Base-by-base conservation (phyloP, 2,329 filamentous ascomycete species). In the Penicillium sp. region DNA sequence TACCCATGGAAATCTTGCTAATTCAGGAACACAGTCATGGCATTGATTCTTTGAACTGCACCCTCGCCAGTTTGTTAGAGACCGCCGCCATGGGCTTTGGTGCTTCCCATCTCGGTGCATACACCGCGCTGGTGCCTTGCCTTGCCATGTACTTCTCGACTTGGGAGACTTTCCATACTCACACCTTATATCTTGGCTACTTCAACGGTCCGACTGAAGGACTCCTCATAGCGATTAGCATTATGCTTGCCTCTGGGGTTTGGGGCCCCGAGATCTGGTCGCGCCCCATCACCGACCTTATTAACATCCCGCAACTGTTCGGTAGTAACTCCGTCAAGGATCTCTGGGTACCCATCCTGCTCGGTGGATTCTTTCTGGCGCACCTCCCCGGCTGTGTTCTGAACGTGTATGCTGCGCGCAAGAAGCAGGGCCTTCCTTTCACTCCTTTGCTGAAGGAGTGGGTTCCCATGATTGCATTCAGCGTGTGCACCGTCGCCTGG, bases 81-180 rank as follows among this genome's bases (percentile, higher is more conserved):
- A 94, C 91, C 6, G 94, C 91, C 16, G 93, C 94, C 54, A 95
- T 99, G 89, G 94, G 91, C 27, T 84, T 96, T 53, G 95, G 95
- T 41, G 87, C 90, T 4, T 91, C 90, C 18, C 88, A 87, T 63
- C 87, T 91, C 19, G 95, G 95, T 65, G 89, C 95, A 58, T 96
- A 96, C 74, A 98, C 95, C 1, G 92, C 93, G 1, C 81, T 99
- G 44, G 87, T 94, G 60, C 95, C 95, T 1, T 96, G 92, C 68
- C 81, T 99, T 46, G 91, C 95, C 60, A 99, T 99, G 95, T 99
- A 96, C 82, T 97, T 99, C 79, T 97, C 94, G 3, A 99, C 95
- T 2, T 99, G 95, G 95, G 95, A 99, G 79, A 99, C 95, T 1
- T 99, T 97, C 76, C 95, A 99, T 78, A 97, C 95, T 5, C 95